phyloP scores from a whole-genome alignment of 331 rosid species.

The Erythrophleum ivorense region DNA sequence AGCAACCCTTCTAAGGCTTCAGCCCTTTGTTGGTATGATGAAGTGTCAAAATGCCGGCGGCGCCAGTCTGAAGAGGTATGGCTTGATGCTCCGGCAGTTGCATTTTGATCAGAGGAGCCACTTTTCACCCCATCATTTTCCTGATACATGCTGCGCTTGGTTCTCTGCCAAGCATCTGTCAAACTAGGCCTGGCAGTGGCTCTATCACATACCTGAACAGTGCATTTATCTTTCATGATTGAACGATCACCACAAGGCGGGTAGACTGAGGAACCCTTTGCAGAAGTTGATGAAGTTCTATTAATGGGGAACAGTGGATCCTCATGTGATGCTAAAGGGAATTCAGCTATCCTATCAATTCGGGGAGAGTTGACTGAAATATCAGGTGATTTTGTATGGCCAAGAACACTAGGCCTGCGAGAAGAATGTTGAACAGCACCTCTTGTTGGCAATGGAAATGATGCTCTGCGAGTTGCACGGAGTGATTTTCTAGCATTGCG shows the following conservation, averaged over 20 bases:
- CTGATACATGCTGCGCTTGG: constrained; percentile 62
- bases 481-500: constrained; percentile 48
- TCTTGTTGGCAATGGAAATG: constrained; percentile 69
- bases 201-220: constrained; percentile 64
- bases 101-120: constrained; percentile 85
- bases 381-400: constrained; percentile 69
- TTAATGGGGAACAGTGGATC: constrained; percentile 55
- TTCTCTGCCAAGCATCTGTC: constrained; percentile 70
- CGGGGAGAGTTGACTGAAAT: constrained; percentile 95
- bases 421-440: constrained; percentile 53
- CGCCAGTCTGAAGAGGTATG: constrained; percentile 72
- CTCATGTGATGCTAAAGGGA: constrained; percentile 80
- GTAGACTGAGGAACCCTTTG: constrained; percentile 62
- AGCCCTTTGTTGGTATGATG: constrained; percentile 85
- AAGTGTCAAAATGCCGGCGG: constrained; percentile 72
- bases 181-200: constrained; percentile 54
- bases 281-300: constrained; percentile 52
- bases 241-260: constrained; percentile 61
- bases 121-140: constrained; percentile 57
- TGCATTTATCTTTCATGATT: constrained; percentile 91
- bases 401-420: constrained; percentile 47
- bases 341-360: constrained; percentile 95
- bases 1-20: constrained; percentile 98
- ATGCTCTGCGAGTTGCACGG: constrained; percentile 73
- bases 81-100: constrained; percentile 94